These are phyloP conservation scores for Elaphomyces granulatus DNA, from an alignment of 495 filamentous ascomycete genomes.

Conservation along the genomic window DNA sequence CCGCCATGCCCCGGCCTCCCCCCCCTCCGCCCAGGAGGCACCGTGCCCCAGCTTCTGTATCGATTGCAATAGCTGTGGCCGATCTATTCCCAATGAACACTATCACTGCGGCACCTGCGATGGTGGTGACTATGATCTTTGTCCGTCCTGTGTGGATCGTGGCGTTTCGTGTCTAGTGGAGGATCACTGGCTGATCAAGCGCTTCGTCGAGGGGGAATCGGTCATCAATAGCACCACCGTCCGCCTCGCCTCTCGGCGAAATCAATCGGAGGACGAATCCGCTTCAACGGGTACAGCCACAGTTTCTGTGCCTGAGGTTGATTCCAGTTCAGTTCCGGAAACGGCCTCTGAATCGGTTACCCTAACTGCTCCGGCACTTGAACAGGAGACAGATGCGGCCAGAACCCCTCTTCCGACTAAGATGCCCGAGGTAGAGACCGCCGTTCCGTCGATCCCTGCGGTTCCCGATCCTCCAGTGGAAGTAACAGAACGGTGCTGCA, in stretches of 20 bases:
- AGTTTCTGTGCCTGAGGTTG: slow-evolving; percentile 9
- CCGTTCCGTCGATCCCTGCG: neutral
- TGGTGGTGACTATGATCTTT: slow-evolving; percentile 89
- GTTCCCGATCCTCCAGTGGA: slow-evolving; percentile 5
- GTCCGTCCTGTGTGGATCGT: slow-evolving; percentile 56
- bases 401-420: slow-evolving; percentile 2
- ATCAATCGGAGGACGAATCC: slow-evolving; percentile 19
- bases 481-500: slow-evolving; percentile 66
- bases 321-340: slow-evolving; percentile 4
- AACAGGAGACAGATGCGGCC: slow-evolving; percentile 3
- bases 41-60: slow-evolving; percentile 44
- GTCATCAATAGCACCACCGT: slow-evolving; percentile 79
- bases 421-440: slow-evolving; percentile 2
- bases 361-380: slow-evolving; percentile 4
- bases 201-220: slow-evolving; percentile 59
- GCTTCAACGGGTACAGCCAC: slow-evolving; percentile 6
- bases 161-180: slow-evolving; percentile 63
- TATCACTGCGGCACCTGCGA: slow-evolving; percentile 94
- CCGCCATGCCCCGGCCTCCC: neutral
- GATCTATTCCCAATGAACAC: slow-evolving; percentile 61
- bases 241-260: slow-evolving; percentile 48
- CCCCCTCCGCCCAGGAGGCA: neutral
- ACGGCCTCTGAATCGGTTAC: slow-evolving; percentile 1
- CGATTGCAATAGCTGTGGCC: slow-evolving; percentile 85
- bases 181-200: slow-evolving; percentile 89